A percentile compares a stretch with the other conserved stretches of the same genome.
phyloP scores from a whole-genome alignment of 2,329 filamentous ascomycete species.

The Pseudogymnoascus sp. region DNA sequence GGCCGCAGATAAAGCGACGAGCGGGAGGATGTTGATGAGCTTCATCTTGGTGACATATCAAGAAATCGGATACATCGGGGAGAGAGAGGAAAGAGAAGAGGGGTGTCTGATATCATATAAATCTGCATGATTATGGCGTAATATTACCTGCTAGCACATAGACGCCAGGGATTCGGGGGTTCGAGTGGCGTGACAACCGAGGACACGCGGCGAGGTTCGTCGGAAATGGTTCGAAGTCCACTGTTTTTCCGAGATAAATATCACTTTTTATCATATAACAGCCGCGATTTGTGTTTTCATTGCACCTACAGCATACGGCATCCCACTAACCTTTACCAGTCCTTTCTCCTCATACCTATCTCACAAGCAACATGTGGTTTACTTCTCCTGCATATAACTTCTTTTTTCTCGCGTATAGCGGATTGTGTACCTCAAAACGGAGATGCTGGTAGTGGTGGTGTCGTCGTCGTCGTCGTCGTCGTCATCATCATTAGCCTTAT shows the following conservation, averaged over 20 bases:
- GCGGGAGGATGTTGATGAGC: constrained; percentile 36
- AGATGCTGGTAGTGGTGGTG: background rate
- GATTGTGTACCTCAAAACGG: background rate
- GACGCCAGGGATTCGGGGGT: background rate
- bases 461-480: background rate
- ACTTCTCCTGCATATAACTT: background rate
- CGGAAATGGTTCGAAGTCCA: background rate
- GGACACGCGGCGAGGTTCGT: background rate
- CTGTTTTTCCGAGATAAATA: background rate
- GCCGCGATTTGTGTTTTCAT: background rate
- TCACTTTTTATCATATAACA: background rate
- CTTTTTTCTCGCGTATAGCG: background rate
- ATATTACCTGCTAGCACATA: background rate
- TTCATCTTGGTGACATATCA: constrained; percentile 25
- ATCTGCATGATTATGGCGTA: background rate
- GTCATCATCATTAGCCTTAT: background rate
- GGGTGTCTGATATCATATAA: constrained; percentile 1
- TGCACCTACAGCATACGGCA: background rate
- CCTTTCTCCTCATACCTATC: background rate
- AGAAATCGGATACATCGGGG: background rate
- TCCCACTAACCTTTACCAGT: background rate
- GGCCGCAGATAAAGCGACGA: constrained; percentile 40
- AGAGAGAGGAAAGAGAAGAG: background rate
- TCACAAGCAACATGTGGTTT: background rate
- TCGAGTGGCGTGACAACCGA: constrained; percentile 3